Evolutionary conservation across 2,329 filamentous ascomycete species (phyloP).

Genomic region (Alternaria ventricosa): DNA sequence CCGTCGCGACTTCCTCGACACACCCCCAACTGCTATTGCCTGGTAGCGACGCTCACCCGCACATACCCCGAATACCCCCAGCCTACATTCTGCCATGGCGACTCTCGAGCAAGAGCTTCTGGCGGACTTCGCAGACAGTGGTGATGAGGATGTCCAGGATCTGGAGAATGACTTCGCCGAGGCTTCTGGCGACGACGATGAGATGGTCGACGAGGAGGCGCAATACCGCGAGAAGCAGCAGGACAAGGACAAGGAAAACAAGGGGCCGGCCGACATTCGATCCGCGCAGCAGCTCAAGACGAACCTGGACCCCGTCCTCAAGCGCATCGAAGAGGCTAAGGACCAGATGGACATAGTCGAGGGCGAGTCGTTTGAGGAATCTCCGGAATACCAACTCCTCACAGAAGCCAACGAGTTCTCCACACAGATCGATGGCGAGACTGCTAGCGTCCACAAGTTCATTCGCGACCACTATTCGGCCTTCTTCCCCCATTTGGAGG

Average conservation of each 20-base stretch:
- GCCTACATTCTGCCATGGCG: slow-evolving; percentile 64
- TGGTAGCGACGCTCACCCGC: background rate
- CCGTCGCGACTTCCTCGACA: slow-evolving; percentile 17
- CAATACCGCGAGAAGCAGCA: slow-evolving; percentile 59
- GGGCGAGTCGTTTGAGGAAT: slow-evolving; percentile 82
- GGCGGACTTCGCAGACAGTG: slow-evolving; percentile 87
- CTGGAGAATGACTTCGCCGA: slow-evolving; percentile 47
- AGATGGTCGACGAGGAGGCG: slow-evolving; percentile 67
- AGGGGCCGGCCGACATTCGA: slow-evolving; percentile 73
- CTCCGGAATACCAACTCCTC: slow-evolving; percentile 87
- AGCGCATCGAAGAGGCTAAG: slow-evolving; percentile 60
- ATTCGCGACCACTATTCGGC: slow-evolving; percentile 95
- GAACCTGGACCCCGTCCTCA: slow-evolving; percentile 77
- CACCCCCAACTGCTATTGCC: background rate
- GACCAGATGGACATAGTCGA: slow-evolving; percentile 76
- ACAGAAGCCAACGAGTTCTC: slow-evolving; percentile 90
- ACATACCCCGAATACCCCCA: background rate
- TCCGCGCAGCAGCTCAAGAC: slow-evolving; percentile 83
- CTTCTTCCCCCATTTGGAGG: slow-evolving; percentile 91
- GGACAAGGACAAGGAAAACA: slow-evolving; percentile 72
- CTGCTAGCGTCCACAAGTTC: slow-evolving; percentile 93
- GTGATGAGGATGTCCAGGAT: slow-evolving; percentile 59
- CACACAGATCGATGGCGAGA: slow-evolving; percentile 90
- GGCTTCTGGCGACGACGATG: slow-evolving; percentile 62
- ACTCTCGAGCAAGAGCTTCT: slow-evolving; percentile 91